These are phyloP conservation scores for Phaeophleospora eucalypticola DNA, from an alignment of 2,329 filamentous ascomycete genomes.

Conservation along the genomic window DNA sequence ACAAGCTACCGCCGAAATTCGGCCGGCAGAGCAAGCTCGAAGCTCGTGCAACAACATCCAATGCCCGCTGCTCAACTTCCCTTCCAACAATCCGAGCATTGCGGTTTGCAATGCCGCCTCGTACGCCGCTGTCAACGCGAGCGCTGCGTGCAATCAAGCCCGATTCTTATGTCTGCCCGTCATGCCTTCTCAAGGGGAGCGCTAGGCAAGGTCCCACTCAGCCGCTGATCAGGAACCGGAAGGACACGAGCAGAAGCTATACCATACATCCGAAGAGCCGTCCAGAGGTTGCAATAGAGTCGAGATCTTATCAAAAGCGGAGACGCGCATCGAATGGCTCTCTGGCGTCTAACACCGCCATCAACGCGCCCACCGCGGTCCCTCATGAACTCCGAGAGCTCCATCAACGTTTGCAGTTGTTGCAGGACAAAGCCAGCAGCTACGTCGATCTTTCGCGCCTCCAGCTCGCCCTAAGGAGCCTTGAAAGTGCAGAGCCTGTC, in stretches of 20 bases:
- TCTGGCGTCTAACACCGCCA: conserved; percentile 49
- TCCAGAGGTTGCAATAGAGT: no score
- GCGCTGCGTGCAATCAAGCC: conserved; percentile 3
- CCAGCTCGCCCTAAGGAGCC: conserved; percentile 65
- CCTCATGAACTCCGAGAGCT: conserved; percentile 55
- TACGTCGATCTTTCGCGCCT: conserved; percentile 66
- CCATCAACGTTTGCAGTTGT: conserved; percentile 54
- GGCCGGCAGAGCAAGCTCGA: not conserved
- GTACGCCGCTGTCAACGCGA: conserved; percentile 8
- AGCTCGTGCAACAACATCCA: not conserved
- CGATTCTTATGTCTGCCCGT: conserved; percentile 22
- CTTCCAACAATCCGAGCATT: not conserved
- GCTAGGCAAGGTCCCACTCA: not conserved
- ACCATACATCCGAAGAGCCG: no score
- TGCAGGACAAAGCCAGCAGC: conserved; percentile 59
- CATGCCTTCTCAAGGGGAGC: conserved; percentile 15
- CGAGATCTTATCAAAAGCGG: no score
- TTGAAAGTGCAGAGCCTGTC: conserved; percentile 52
- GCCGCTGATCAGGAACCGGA: not conserved
- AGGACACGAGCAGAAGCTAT: not conserved
- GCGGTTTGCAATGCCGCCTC: conserved; percentile 16
- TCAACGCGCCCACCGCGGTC: conserved; percentile 52
- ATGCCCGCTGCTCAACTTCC: not conserved
- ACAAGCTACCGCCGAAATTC: not conserved
- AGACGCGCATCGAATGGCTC: conserved; percentile 31